Conservation (phyloP, 73 alveolate species). For the Paraurostyla sp. region DNA sequence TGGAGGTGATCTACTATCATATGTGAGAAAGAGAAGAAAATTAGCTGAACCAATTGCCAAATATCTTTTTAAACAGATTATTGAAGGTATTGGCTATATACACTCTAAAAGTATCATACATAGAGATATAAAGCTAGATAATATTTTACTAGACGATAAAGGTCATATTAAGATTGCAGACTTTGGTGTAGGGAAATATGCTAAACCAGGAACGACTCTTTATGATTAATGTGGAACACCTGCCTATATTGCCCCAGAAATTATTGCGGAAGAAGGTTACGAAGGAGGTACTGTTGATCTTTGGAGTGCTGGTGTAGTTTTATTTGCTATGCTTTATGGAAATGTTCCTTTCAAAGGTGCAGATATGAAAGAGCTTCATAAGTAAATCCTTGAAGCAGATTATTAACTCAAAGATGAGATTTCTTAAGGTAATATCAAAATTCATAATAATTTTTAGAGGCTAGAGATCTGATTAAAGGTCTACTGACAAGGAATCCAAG, state of each 20-base stretch:
- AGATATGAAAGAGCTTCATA: conserved; percentile 58
- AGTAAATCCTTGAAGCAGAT: conserved; percentile 35
- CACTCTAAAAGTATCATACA: conserved; percentile 91
- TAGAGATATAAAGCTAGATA: conserved; percentile 98
- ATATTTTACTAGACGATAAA: conserved; percentile 81
- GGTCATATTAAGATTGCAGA: conserved; percentile 64
- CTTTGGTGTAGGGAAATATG: conserved; percentile 62
- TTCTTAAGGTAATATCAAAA: conserved; percentile 31
- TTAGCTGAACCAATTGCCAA: conserved; percentile 83
- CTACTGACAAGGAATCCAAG: conserved; percentile 22
- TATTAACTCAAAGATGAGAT: conserved; percentile 60
- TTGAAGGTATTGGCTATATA: conserved; percentile 84
- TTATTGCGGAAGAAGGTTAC: conserved; percentile 54
- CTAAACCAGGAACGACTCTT: conserved; percentile 33
- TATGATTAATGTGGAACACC: conserved; percentile 69
- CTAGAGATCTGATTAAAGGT: conserved; percentile 50
- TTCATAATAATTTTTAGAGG: conserved; percentile 18
- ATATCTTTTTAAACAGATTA: conserved; percentile 76
- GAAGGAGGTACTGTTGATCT: conserved; percentile 56
- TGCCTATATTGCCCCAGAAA: conserved; percentile 67
- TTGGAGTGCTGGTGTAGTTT: conserved; percentile 65
- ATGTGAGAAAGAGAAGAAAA: conserved; percentile 90
- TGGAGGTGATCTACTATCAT: conserved; percentile 91
- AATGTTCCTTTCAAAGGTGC: conserved; percentile 58
- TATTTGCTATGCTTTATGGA: conserved; percentile 65